Conservation (phyloP, 306 rosid genomes). For the Cercis canadensis region DNA sequence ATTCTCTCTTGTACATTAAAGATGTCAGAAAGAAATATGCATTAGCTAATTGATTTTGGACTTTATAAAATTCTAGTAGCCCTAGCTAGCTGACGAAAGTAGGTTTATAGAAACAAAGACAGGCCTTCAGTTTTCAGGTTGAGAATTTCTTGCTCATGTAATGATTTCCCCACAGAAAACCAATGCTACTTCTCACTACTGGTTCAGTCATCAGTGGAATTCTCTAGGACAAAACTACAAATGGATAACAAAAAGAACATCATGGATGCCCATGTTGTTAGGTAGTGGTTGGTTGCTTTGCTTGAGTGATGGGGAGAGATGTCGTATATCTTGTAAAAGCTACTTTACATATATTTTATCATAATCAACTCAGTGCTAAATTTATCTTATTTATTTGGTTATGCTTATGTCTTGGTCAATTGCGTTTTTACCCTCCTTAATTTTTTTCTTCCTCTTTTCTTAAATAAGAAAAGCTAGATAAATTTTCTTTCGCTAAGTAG, state of each 20-base stretch:
- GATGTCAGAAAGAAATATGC: conserved; percentile 35
- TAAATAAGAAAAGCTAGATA: no score
- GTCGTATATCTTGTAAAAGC: no score
- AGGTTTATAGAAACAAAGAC: conserved; percentile 42
- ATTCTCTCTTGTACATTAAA: conserved; percentile 34
- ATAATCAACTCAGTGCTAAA: no score
- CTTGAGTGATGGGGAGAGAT: no score
- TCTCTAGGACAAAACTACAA: conserved; percentile 46
- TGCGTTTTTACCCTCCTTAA: no score
- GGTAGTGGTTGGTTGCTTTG: no score
- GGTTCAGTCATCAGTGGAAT: conserved; percentile 34
- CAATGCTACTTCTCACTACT: conserved; percentile 31
- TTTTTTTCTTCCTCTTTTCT: no score
- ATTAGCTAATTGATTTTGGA: conserved; percentile 7
- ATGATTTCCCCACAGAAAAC: conserved; percentile 34
- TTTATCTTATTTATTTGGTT: no score
- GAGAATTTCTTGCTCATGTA: conserved; percentile 37
- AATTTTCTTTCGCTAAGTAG: no score
- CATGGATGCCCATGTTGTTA: no score
- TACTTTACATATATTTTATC: no score
- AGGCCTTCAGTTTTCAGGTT: conserved; percentile 1
- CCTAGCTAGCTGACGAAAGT: conserved; percentile 41
- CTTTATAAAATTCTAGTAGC: conserved; percentile 41
- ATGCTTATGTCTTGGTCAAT: no score
- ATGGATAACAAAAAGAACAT: conserved; percentile 36